These are phyloP conservation scores for Herpetomonas tarakana DNA, from an alignment of 208 protist genomes.

Conservation along the genomic window DNA sequence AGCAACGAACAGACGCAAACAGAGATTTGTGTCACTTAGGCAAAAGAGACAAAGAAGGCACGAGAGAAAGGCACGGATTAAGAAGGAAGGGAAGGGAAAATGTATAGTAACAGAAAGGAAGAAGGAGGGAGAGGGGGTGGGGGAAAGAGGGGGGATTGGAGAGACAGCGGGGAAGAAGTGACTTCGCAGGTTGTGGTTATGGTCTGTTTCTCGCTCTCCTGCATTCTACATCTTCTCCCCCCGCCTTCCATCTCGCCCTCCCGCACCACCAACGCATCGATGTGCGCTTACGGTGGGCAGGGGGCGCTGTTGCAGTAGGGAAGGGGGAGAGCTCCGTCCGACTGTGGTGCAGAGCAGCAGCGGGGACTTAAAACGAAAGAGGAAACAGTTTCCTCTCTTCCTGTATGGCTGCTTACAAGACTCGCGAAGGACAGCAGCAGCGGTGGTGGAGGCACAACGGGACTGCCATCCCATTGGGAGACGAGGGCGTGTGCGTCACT, in stretches of 20 bases:
- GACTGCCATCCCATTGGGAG: too few species aligned
- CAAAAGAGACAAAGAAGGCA: background rate
- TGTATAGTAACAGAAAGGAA: slow-evolving; percentile 7
- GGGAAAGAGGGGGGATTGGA: too few species aligned
- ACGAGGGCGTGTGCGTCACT: too few species aligned
- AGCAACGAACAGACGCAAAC: slow-evolving; percentile 11
- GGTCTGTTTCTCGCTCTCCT: background rate
- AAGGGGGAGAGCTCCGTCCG: too few species aligned
- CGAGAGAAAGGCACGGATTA: background rate
- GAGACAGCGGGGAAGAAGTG: too few species aligned
- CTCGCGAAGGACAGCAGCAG: too few species aligned
- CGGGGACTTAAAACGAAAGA: too few species aligned
- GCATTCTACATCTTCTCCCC: background rate
- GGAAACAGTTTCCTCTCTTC: too few species aligned
- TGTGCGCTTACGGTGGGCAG: background rate
- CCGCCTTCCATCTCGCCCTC: background rate
- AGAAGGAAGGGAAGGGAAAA: background rate
- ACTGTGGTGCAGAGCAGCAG: too few species aligned
- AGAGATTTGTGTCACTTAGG: slow-evolving; percentile 1
- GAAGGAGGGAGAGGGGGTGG: background rate
- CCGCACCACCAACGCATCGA: background rate
- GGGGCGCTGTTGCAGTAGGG: background rate
- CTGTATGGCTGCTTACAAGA: too few species aligned
- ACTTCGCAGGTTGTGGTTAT: background rate
- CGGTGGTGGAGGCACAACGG: too few species aligned